phyloP scores from a whole-genome alignment of 176 grass and related monocot species.

The Ensete ventricosum region DNA sequence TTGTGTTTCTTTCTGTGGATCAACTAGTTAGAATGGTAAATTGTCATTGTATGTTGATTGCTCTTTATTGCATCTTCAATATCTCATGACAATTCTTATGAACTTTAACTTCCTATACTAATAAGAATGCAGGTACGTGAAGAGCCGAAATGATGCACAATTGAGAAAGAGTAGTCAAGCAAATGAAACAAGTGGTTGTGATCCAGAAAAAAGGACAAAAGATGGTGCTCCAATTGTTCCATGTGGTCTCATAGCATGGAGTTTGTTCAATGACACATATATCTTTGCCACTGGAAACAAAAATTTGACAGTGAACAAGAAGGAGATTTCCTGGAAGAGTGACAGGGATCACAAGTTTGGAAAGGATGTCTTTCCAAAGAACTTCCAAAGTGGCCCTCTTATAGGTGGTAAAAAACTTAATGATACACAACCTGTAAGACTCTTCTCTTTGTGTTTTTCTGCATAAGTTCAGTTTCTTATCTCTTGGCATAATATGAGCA shows the following conservation, averaged over 20 bases:
- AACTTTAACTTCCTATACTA: background rate
- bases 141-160: constrained; percentile 42
- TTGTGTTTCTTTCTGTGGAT: background rate
- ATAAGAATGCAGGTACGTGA: constrained; percentile 35
- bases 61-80: background rate
- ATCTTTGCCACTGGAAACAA: constrained; percentile 27
- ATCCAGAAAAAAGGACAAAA: constrained; percentile 38
- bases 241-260: constrained; percentile 61
- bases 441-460: background rate
- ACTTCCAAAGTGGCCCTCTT: constrained; percentile 48
- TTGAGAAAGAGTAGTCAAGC: constrained; percentile 19
- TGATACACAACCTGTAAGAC: constrained; percentile 35
- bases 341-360: constrained; percentile 45
- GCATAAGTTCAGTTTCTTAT: background rate
- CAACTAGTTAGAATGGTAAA: background rate
- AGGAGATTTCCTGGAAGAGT: constrained; percentile 50
- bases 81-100: background rate
- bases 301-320: constrained; percentile 38
- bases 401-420: constrained; percentile 51
- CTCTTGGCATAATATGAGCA: background rate
- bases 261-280: constrained; percentile 78
- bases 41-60: background rate
- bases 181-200: constrained; percentile 29
- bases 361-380: constrained; percentile 44
- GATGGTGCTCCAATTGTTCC: constrained; percentile 36